Evolutionary conservation across 106 monocot species (phyloP).

Genomic region (Triglochin maritima): DNA sequence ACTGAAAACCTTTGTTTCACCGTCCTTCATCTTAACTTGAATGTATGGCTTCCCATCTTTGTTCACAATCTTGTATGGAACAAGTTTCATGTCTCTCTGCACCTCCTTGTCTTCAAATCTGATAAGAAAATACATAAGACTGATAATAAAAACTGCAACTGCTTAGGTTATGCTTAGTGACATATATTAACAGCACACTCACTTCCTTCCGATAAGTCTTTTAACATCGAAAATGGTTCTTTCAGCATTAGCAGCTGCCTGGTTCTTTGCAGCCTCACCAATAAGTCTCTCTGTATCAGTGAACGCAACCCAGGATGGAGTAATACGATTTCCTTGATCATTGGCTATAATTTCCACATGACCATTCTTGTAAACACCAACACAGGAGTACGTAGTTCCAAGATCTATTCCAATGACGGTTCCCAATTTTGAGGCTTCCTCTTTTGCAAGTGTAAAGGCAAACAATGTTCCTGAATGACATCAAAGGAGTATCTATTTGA

Average conservation of each 20-base stretch:
- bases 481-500: no score
- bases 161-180: no score
- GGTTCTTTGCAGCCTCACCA: conserved; percentile 34
- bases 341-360: conserved; percentile 32
- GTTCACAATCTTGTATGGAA: conserved; percentile 29
- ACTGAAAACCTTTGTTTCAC: conserved; percentile 27
- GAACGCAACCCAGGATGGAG: conserved; percentile 33
- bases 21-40: conserved; percentile 22
- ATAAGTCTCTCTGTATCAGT: conserved; percentile 28
- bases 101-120: conserved; percentile 30
- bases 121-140: neutral
- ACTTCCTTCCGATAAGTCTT: conserved; percentile 35
- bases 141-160: neutral
- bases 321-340: conserved; percentile 35
- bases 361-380: conserved; percentile 36
- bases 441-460: neutral
- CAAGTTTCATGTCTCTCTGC: conserved; percentile 17
- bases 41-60: conserved; percentile 31
- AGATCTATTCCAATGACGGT: conserved; percentile 29
- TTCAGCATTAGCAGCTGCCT: conserved; percentile 23
- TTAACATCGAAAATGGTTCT: conserved; percentile 33
- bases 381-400: conserved; percentile 29
- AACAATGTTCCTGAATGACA: neutral
- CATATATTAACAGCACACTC: neutral
- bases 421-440: conserved; percentile 17